Percentiles rank a stretch among this genome's conserved stretches.
These are phyloP conservation scores for Fomitopsis pulvina DNA, from an alignment of 768 basidiomycete genomes.

Conservation along the genomic window DNA sequence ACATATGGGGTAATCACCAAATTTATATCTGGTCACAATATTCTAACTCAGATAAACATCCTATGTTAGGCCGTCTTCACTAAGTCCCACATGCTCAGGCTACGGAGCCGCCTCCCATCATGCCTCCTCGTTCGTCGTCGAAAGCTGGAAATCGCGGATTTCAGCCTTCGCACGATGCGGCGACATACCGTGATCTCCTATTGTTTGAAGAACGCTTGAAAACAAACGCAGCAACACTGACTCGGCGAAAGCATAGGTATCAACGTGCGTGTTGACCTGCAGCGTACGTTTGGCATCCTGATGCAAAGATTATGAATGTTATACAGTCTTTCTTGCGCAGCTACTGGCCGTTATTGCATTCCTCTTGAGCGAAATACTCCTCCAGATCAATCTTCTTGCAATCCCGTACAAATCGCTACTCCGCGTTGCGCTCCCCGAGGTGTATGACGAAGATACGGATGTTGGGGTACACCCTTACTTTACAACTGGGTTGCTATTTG, in stretches of 20 bases:
- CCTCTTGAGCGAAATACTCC: slow-evolving; percentile 67
- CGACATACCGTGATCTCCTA: slow-evolving; percentile 83
- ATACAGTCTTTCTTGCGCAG: slow-evolving; percentile 67
- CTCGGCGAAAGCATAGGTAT: slow-evolving; percentile 75
- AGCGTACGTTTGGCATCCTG: not conserved
- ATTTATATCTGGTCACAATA: too few species aligned
- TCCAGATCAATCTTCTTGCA: slow-evolving; percentile 61
- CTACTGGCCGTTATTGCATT: slow-evolving; percentile 63
- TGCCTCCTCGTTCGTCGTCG: slow-evolving; percentile 22
- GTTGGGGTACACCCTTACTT: slow-evolving; percentile 66
- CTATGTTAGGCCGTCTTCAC: too few species aligned
- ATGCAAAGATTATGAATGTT: not conserved
- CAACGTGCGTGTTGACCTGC: slow-evolving; percentile 48
- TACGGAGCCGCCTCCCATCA: too few species aligned
- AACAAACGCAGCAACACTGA: slow-evolving; percentile 78
- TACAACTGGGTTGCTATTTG: slow-evolving; percentile 73
- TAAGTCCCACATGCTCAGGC: too few species aligned
- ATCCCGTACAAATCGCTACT: slow-evolving; percentile 55
- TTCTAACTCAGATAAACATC: too few species aligned
- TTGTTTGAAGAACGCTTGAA: slow-evolving; percentile 96
- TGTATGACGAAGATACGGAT: slow-evolving; percentile 34
- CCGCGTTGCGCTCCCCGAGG: slow-evolving; percentile 43
- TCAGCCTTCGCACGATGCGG: slow-evolving; percentile 63
- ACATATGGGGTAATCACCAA: too few species aligned
- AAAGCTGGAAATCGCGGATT: slow-evolving; percentile 32